Base-by-base conservation (phyloP, 2,329 filamentous ascomycete species). In the Aspergillus awamori region DNA sequence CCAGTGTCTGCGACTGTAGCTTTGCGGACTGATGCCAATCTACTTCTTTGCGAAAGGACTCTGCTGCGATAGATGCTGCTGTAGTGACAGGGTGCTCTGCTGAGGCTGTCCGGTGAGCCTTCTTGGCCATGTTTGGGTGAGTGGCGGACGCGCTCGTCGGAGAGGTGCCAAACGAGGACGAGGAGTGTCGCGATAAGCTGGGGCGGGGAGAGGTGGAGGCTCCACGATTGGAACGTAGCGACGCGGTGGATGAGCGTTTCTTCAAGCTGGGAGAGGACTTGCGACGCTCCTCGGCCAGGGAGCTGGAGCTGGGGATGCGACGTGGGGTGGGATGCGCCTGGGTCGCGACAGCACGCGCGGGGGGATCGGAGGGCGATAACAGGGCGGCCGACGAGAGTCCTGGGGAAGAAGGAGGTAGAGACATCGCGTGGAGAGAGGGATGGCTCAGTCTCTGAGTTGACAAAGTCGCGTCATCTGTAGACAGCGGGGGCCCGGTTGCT, bases 21-120 rank as follows among this genome's bases (percentile, higher is more conserved):
- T 77, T 71, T 13, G 69, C 69, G 11, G 74, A 74, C 60, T 88
- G 84, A 69, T 92, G 88, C 6, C 83, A 76, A 15, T 85, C 81
- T 33, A 96, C 76, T 73, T 96, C 92, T 63, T 83, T 85, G 63
- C 82, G 81, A 71, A 96, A 91, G 74, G 90, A 87, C 8, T 86
- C 83, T 52, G 82, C 84, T 4, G 91, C 91, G 47, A 94, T 79
- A 13, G 79, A 82, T 53, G 80, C 80, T 26, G 86, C 82, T 10
- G 84, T 86, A 41, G 72, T 70, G 5, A 33, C 51, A 3, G 65
- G 59, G 8, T 61, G 61, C 53, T 76, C 73, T n/a, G 65, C 53
- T 30, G 64, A 58, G 8, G 67, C 58, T 10, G 64, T 53, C 41
- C 67, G 59, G 8, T 70, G 64, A 5, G 72, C 62, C 53, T 70